Evolutionary conservation across 2,329 filamentous ascomycete species (phyloP), one percentile per base, ranked within the genome.

Genomic region (Epichloe coenophiala): DNA sequence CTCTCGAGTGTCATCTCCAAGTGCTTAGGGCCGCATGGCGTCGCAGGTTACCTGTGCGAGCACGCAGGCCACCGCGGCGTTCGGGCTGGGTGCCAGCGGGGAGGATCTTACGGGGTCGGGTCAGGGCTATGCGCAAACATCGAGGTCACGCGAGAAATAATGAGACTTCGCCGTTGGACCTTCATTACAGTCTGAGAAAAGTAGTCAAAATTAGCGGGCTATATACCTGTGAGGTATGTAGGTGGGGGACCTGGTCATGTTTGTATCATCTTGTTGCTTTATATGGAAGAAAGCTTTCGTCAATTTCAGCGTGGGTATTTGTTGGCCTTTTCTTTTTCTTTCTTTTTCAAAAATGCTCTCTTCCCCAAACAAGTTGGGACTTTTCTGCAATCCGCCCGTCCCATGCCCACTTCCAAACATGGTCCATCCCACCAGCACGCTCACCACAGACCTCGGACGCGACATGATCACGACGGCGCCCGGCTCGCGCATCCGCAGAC

Each of bases 21-120:
- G 77, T 79, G 76, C 80, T 81, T 77, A 83, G 68, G 78, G 73
- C 68, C 68, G 65, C 71, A 63, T 73, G 80, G 73, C 67, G 41
- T 83, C 81, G 76, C 74, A 72, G 75, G 81, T 75, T 84, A 66
- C 81, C 81, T 75, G 61, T 73, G 73, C 75, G 80, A 83, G 79
- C 82, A 77, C 73, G 68, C 65, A 43, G 67, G 62, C 73, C 78
- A 79, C 80, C 80, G 77, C 78, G 58, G 73, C 77, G 74, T 83
- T 84, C 81, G 80, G 71, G 70, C 76, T 79, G 80, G 80, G 78
- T 80, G 78, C 74, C 75, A 68, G 68, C 69, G 65, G 62, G 68
- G 67, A 70, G 72, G 71, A 71, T 73, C 73, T 74, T 56, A 76
- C 68, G 73, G 76, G 69, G 70, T 73, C 75, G 75, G 74, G 71